Percentiles rank a stretch among this genome's conserved stretches.
phyloP scores from a whole-genome alignment of 805 yeast species.

The Phaffomyces antillensis region DNA sequence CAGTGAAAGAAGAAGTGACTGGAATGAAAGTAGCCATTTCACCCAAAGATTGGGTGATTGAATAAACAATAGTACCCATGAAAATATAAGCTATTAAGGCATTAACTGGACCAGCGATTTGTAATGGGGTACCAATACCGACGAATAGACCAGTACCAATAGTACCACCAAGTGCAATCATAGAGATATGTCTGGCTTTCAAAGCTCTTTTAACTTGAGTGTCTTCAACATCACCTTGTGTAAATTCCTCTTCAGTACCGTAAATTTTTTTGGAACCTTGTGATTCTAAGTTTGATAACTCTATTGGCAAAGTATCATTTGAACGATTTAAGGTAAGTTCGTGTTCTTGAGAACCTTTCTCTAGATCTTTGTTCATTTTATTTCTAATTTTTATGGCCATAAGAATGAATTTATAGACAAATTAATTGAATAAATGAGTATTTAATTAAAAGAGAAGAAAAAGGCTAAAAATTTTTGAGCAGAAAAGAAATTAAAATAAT shows the following conservation, averaged over 20 bases:
- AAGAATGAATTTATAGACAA: background rate
- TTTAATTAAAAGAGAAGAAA: background rate
- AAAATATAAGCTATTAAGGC: constrained; percentile 57
- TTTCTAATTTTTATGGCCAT: no score
- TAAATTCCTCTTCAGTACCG: background rate
- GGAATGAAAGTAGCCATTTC: constrained; percentile 81
- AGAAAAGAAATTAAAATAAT: background rate
- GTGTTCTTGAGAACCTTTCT: background rate
- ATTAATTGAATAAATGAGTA: background rate
- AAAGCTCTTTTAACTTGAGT: constrained; percentile 51
- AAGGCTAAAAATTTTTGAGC: background rate
- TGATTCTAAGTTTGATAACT: background rate
- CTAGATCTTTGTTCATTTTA: no score
- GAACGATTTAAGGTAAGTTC: background rate
- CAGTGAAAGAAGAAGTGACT: constrained; percentile 58
- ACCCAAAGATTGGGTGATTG: constrained; percentile 66
- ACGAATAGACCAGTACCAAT: constrained; percentile 75
- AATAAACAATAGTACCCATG: constrained; percentile 58
- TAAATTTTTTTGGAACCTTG: background rate
- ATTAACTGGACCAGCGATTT: constrained; percentile 61
- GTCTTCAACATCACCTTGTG: constrained; percentile 18
- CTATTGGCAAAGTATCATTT: background rate
- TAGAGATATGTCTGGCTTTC: constrained; percentile 62
- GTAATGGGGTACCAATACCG: constrained; percentile 49
- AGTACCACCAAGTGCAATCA: constrained; percentile 77